phyloP scores from a whole-genome alignment of 768 basidiomycete genomes.

The Boletus pseudopeckii region DNA sequence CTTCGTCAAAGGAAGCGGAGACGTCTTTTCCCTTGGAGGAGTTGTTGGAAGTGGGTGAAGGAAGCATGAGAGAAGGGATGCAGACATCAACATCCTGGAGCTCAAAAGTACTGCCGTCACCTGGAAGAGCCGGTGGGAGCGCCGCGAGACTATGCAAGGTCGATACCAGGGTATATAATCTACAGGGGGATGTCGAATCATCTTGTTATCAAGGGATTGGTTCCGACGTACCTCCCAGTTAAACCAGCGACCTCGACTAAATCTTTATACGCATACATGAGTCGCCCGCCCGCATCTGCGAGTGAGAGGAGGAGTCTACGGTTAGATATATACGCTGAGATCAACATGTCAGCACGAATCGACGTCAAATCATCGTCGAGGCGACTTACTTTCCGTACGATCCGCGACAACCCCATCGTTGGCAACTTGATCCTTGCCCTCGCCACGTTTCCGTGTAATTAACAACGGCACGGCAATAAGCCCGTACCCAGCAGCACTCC shows the following conservation, averaged over 20 bases:
- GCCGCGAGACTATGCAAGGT: conserved; percentile 73
- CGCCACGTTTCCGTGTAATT: conserved; percentile 47
- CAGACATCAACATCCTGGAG: conserved; percentile 68
- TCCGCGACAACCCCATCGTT: conserved; percentile 40
- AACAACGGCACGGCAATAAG: conserved; percentile 90
- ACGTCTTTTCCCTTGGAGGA: conserved; percentile 1
- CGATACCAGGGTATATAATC: conserved; percentile 84
- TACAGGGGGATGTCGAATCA: conserved; percentile 18
- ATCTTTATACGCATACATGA: conserved; percentile 98
- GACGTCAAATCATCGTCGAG: background rate
- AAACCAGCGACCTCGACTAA: conserved; percentile 92
- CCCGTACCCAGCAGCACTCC: conserved; percentile 90
- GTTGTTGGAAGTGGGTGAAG: background rate
- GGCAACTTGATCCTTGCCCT: conserved; percentile 6
- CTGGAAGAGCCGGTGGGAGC: conserved; percentile 39
- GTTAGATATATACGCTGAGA: conserved; percentile 84
- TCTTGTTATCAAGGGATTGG: background rate
- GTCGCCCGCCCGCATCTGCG: conserved; percentile 92
- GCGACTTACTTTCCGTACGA: conserved; percentile 46
- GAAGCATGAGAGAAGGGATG: conserved; percentile 41
- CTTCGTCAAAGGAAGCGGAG: conserved; percentile 11
- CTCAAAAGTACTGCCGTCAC: conserved; percentile 45
- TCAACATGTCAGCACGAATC: background rate
- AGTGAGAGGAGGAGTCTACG: conserved; percentile 86
- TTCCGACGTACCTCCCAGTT: conserved; percentile 48